These are phyloP conservation scores for Avena insularis DNA, from an alignment of 176 grass and related monocot species.

Conservation along the genomic window DNA sequence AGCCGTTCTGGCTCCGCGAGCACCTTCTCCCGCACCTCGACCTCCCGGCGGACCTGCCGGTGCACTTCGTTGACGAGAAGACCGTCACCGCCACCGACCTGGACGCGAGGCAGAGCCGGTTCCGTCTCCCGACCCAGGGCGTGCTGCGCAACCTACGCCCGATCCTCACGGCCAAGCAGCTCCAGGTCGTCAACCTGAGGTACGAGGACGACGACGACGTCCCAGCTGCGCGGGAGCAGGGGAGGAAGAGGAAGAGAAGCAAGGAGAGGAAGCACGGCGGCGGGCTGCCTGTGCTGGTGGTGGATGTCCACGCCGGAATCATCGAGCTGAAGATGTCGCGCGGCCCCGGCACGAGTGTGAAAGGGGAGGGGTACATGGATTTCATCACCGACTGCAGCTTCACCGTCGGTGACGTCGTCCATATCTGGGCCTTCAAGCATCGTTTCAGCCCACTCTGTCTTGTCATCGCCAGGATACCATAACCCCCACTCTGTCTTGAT, in stretches of 20 bases:
- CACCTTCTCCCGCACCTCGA: background rate
- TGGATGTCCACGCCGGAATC: background rate
- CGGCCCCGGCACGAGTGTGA: background rate
- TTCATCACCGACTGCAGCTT: background rate
- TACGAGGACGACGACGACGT: too few species aligned
- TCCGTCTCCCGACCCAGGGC: background rate
- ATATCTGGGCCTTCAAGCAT: background rate
- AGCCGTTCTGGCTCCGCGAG: background rate
- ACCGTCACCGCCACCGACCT: background rate
- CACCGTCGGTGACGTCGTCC: background rate
- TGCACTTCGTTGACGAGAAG: conserved; percentile 17
- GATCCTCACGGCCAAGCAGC: background rate
- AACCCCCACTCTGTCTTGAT: background rate
- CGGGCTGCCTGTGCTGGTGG: background rate
- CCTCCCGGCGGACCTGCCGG: background rate
- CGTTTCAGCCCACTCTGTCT: background rate
- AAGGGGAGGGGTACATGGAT: background rate
- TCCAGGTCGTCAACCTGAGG: background rate
- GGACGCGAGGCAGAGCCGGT: background rate
- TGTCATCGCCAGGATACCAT: background rate
- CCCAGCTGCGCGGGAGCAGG: too few species aligned
- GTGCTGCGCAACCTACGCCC: background rate
- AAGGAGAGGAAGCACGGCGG: background rate
- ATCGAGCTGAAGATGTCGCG: background rate
- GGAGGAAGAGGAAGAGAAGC: too few species aligned